Conservation (phyloP, 2,329 filamentous ascomycete genomes). For the Ceratocystis albifundus region DNA sequence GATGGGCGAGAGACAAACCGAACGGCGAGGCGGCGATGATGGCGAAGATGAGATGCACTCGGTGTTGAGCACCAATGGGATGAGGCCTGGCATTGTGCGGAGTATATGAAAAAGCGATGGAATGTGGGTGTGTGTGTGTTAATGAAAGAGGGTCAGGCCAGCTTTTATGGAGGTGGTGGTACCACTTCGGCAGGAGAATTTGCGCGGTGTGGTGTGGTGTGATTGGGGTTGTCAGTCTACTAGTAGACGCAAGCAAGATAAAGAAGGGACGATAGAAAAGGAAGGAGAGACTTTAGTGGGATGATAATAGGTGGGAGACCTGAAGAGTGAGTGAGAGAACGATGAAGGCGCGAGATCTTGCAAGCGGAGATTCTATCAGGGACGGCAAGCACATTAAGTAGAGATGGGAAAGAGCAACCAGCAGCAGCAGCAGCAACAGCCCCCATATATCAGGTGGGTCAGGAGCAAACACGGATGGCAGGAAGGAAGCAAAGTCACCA, state of each 20-base stretch:
- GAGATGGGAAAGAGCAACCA: slow-evolving; percentile 3
- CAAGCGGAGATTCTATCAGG: background rate
- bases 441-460: background rate
- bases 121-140: no score
- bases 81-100: slow-evolving; percentile 28
- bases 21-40: slow-evolving; percentile 23
- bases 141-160: background rate
- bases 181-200: background rate
- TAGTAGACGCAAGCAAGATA: background rate
- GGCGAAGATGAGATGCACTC: slow-evolving; percentile 21
- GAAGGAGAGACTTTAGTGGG: background rate
- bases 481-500: slow-evolving; percentile 13
- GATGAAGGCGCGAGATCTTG: background rate
- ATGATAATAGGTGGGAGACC: background rate
- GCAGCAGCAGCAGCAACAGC: no score
- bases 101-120: background rate
- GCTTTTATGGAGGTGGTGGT: background rate
- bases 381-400: slow-evolving; percentile 9
- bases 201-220: background rate
- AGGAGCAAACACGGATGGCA: slow-evolving; percentile 10
- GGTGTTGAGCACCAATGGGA: slow-evolving; percentile 29
- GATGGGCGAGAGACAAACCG: slow-evolving; percentile 22
- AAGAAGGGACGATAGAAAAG: background rate
- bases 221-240: background rate
- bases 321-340: background rate